Conservation (phyloP, 805 yeast species). For the Wickerhamiella spandovensis region DNA sequence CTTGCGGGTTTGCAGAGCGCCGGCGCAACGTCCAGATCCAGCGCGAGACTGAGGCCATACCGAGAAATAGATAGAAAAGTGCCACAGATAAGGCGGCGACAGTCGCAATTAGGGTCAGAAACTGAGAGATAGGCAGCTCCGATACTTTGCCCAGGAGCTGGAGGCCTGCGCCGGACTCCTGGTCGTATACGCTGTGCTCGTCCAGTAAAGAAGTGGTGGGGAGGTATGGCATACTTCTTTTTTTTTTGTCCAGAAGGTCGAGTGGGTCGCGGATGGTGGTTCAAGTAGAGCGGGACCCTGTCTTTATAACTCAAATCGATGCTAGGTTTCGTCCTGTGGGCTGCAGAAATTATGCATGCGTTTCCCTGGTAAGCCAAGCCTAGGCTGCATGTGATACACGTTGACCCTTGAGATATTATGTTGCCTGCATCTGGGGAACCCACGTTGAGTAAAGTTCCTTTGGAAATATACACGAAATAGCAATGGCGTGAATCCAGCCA, state of each 20-base stretch:
- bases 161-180: not conserved
- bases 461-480: not conserved
- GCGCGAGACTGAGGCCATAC: not conserved
- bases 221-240: not conserved
- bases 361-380: not conserved
- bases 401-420: not conserved
- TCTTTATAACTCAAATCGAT: not conserved
- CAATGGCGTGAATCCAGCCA: no score
- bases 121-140: not conserved
- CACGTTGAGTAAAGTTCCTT: no score
- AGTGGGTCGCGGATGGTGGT: not conserved
- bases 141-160: not conserved
- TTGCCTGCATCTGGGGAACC: not conserved
- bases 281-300: not conserved
- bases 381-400: not conserved
- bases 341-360: not conserved
- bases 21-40: not conserved
- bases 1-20: not conserved
- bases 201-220: not conserved
- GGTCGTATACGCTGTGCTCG: not conserved
- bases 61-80: not conserved
- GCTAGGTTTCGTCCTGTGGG: not conserved
- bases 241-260: no score
- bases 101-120: not conserved
- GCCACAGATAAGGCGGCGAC: not conserved